A percentile compares a stretch with the other conserved stretches of the same genome.
Conservation (phyloP, 2,329 filamentous ascomycete genomes). For the Epichloe uncinata region DNA sequence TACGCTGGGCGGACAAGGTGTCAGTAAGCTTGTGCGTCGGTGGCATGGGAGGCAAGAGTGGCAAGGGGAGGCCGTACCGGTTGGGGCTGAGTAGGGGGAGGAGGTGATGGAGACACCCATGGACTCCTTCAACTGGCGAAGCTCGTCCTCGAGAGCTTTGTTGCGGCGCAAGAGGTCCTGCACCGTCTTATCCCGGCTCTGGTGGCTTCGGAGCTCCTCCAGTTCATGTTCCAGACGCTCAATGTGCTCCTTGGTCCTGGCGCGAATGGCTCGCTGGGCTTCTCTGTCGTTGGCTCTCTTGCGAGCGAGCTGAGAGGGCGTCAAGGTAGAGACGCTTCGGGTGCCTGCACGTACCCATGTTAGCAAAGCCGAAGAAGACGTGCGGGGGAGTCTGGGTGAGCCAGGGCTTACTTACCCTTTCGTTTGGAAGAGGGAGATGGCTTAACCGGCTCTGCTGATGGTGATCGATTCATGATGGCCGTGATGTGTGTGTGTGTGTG, state of each 20-base stretch:
- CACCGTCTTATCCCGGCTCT: conserved; percentile 35
- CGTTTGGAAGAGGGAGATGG: no score
- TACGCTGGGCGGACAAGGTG: conserved; percentile 20
- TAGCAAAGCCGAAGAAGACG: neutral
- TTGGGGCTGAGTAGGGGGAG: conserved; percentile 26
- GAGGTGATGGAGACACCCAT: conserved; percentile 29
- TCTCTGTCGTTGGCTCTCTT: conserved; percentile 88
- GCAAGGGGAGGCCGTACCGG: conserved; percentile 21
- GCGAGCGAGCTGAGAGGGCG: conserved; percentile 74
- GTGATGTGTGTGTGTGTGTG: conserved; percentile 4
- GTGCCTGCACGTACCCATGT: conserved; percentile 30
- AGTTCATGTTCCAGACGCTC: conserved; percentile 64
- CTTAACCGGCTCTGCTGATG: no score
- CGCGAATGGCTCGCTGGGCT: conserved; percentile 75
- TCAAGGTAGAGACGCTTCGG: conserved; percentile 75
- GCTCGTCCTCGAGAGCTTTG: conserved; percentile 39
- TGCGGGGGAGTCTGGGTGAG: no score
- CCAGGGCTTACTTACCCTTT: no score
- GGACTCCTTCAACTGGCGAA: conserved; percentile 30
- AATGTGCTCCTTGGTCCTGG: conserved; percentile 77
- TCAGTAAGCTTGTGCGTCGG: conserved; percentile 9
- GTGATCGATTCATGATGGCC: no score
- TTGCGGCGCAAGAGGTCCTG: conserved; percentile 39
- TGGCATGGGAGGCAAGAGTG: conserved; percentile 3
- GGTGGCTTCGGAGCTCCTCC: conserved; percentile 48